A percentile compares a stretch with the other conserved stretches of the same genome.
Evolutionary conservation across 495 filamentous ascomycete species (phyloP).

Genomic region (Neurospora sp.): DNA sequence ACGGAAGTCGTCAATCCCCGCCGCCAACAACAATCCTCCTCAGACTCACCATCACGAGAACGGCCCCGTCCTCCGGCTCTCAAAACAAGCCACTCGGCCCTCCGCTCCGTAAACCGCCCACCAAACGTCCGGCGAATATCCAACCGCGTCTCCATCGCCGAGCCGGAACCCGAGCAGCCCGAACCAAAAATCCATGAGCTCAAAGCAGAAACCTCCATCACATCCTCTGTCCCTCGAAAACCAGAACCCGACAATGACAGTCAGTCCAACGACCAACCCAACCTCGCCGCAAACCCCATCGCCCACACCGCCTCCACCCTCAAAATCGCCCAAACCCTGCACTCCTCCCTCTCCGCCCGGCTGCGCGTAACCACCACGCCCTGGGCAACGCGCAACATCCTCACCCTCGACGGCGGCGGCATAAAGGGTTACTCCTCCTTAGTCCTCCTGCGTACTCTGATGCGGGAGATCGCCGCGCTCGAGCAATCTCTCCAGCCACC

Average conservation of each 20-base stretch:
- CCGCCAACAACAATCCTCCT: no score
- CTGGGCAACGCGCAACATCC: slow-evolving; percentile 18
- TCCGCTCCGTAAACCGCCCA: no score
- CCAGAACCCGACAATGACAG: not conserved
- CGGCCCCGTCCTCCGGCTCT: no score
- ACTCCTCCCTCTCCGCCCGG: slow-evolving; percentile 6
- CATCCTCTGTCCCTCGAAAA: not conserved
- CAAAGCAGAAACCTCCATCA: slow-evolving; percentile 4
- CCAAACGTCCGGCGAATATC: not conserved
- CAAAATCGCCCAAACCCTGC: not conserved
- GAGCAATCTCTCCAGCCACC: slow-evolving; percentile 10
- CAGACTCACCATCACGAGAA: no score
- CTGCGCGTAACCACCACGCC: slow-evolving; percentile 16
- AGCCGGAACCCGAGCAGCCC: slow-evolving; percentile 4
- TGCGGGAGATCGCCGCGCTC: slow-evolving; percentile 18
- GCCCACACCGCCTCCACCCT: not conserved
- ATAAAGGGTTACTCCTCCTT: slow-evolving; percentile 23
- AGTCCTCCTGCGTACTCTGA: slow-evolving; percentile 18
- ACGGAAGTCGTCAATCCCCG: no score
- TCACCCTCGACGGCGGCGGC: slow-evolving; percentile 25
- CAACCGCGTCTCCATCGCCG: slow-evolving; percentile 18
- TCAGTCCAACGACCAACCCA: not conserved
- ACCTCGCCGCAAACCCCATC: not conserved
- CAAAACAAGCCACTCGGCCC: no score
- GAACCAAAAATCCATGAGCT: not conserved